Conservation (phyloP, 371 early-diverging fungal genomes). For the Apophysomyces ossiformis region DNA sequence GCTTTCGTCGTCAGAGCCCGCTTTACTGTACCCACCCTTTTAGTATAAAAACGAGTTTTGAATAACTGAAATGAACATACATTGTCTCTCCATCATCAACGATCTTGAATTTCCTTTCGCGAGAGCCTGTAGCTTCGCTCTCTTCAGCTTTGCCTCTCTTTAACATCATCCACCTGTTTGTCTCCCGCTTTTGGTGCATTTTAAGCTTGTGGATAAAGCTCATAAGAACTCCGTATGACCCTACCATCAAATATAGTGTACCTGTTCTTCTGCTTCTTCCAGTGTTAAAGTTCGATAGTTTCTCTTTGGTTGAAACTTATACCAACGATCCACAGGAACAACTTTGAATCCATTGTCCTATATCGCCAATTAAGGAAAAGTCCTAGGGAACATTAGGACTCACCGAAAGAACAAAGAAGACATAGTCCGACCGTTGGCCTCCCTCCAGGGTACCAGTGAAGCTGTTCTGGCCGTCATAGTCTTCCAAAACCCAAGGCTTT, state of each 20-base stretch:
- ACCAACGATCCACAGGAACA: constrained; percentile 88
- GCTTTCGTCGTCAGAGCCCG: constrained; percentile 32
- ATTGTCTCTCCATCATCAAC: constrained; percentile 34
- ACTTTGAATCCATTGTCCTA: constrained; percentile 85
- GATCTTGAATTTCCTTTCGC: constrained; percentile 33
- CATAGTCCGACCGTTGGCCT: constrained; percentile 76
- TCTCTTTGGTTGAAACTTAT: constrained; percentile 86
- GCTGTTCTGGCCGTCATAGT: constrained; percentile 69
- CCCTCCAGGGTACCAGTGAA: constrained; percentile 83
- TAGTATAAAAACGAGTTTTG: not conserved
- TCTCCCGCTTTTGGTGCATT: constrained; percentile 61
- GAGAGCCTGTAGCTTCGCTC: constrained; percentile 30
- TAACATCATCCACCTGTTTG: constrained; percentile 78
- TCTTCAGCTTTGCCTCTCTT: constrained; percentile 50
- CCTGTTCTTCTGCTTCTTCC: constrained; percentile 94
- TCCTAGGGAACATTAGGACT: not conserved
- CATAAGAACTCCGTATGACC: not conserved
- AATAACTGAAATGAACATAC: not conserved
- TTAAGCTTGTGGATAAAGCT: constrained; percentile 29
- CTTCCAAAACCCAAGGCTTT: constrained; percentile 81
- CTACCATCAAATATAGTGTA: constrained; percentile 28
- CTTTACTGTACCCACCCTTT: constrained; percentile 16
- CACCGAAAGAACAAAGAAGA: constrained; percentile 77
- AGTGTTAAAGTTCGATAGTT: constrained; percentile 80
- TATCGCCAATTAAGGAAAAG: not conserved